Percentiles rank a stretch among this genome's conserved stretches.
phyloP scores from a whole-genome alignment of 2,329 filamentous ascomycete species.

The Corniculantispora saksenae region DNA sequence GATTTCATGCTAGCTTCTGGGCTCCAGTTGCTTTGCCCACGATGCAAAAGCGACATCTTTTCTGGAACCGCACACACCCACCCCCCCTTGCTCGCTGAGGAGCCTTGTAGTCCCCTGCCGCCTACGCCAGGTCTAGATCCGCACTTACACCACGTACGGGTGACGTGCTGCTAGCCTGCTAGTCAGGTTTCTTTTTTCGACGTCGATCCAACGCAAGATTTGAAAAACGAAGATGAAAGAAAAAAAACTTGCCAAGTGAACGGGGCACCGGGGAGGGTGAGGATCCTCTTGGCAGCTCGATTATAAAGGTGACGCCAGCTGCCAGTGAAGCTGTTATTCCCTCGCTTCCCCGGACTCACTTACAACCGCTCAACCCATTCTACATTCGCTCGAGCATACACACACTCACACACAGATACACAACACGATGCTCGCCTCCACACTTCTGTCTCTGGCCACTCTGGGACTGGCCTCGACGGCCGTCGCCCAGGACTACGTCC shows the following conservation, averaged over 20 bases:
- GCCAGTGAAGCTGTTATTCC: not conserved
- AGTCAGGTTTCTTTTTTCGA: not conserved
- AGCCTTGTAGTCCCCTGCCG: not conserved
- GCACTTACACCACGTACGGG: not conserved
- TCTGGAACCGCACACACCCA: not conserved
- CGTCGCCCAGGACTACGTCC: not conserved
- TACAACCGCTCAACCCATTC: not conserved
- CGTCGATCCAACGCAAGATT: not conserved
- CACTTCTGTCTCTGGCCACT: not conserved
- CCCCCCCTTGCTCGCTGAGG: not conserved
- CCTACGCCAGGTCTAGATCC: not conserved
- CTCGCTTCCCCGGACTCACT: not conserved
- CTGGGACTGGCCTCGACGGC: not conserved
- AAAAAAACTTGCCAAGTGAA: not conserved
- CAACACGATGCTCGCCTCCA: not conserved
- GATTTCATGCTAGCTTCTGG: too few species aligned
- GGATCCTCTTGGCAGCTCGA: not conserved
- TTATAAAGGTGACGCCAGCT: not conserved
- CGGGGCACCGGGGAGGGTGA: not conserved
- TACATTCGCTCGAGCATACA: not conserved
- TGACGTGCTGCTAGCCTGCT: not conserved
- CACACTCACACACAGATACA: not conserved
- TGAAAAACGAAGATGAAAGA: not conserved
- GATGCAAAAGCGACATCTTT: not conserved
- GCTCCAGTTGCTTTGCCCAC: not conserved